Evolutionary conservation across 2,329 filamentous ascomycete species (phyloP).

Genomic region (Hyphodiscus sp.): DNA sequence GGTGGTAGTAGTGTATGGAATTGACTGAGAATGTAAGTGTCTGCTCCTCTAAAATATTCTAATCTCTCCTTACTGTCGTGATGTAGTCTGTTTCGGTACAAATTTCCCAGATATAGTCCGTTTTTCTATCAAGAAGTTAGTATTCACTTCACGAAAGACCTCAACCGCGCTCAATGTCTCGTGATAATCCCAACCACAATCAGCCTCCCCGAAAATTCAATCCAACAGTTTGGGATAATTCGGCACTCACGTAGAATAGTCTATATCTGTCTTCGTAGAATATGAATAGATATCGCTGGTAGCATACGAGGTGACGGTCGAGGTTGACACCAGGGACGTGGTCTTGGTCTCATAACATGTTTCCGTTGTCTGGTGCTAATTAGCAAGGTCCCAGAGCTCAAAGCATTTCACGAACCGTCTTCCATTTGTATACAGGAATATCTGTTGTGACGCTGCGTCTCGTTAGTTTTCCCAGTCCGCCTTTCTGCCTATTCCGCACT

Average conservation of each 20-base stretch:
- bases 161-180: not conserved
- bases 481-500: not conserved
- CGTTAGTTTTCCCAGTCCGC: not conserved
- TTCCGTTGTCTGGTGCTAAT: not conserved
- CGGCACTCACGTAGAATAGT: constrained; percentile 1
- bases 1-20: constrained; percentile 14
- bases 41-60: not conserved
- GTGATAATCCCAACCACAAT: not conserved
- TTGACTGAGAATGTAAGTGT: constrained; percentile 6
- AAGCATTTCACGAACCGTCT: not conserved
- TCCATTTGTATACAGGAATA: not conserved
- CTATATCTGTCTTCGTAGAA: not conserved
- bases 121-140: not conserved
- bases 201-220: not conserved
- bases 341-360: not conserved
- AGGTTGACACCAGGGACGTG: not conserved
- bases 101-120: constrained; percentile 3
- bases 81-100: constrained; percentile 8
- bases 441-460: not conserved
- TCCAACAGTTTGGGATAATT: not conserved
- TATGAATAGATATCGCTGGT: not conserved
- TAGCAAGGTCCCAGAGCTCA: not conserved
- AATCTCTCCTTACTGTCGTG: constrained; percentile 6
- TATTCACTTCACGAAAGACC: not conserved
- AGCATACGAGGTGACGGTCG: not conserved